A percentile compares a stretch with the other conserved stretches of the same genome.
Evolutionary conservation across 345 rosid species (phyloP).

Genomic region (Pelargonium nanum): DNA sequence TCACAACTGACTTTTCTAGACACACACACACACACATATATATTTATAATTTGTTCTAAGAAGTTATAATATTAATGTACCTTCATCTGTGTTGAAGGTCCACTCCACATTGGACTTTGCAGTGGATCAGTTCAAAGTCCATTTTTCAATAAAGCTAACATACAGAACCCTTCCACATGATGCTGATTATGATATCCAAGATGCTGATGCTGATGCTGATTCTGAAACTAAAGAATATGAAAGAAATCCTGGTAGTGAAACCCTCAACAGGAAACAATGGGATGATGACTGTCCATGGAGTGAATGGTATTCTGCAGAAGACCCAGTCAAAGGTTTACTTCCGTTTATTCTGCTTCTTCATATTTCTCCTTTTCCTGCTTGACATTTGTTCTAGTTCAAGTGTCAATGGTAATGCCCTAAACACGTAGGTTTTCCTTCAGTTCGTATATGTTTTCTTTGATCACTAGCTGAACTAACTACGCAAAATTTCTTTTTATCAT

Average conservation of each 20-base stretch:
- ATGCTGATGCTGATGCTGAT: constrained; percentile 23
- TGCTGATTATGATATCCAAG: constrained; percentile 45
- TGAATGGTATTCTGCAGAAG: constrained; percentile 97
- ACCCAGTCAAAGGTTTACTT: constrained; percentile 57
- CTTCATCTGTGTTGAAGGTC: constrained; percentile 47
- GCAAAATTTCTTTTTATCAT: neutral
- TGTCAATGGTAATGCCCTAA: neutral
- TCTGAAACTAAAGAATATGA: constrained; percentile 40
- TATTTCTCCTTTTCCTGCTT: neutral
- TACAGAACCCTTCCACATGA: constrained; percentile 65
- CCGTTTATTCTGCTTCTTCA: neutral
- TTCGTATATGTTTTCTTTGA: neutral
- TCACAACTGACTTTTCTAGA: neutral
- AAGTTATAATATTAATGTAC: constrained; percentile 7
- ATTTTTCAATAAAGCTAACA: constrained; percentile 75
- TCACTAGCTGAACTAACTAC: no score
- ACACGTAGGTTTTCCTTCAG: neutral
- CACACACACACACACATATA: no score
- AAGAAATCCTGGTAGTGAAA: constrained; percentile 33
- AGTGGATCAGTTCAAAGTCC: constrained; percentile 56
- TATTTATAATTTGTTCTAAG: neutral
- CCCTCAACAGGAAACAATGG: constrained; percentile 54
- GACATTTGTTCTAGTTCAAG: neutral
- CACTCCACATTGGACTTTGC: constrained; percentile 65
- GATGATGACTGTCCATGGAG: constrained; percentile 99